phyloP scores from a whole-genome alignment of 1,284 basidiomycete species.

The Ceratobasidium sp. region DNA sequence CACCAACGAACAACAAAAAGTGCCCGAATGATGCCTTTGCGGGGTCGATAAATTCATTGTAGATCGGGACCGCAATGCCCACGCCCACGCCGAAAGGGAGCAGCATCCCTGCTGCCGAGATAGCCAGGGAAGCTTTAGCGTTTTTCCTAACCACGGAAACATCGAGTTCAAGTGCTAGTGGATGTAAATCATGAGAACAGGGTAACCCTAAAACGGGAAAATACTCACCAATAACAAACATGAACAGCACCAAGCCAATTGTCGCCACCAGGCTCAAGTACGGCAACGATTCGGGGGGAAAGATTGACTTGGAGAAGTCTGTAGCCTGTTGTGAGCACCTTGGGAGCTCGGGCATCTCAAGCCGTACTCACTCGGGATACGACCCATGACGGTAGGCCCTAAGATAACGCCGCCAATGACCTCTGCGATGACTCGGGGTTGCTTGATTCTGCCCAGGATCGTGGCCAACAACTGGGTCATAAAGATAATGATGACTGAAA shows the following conservation, averaged over 20 bases:
- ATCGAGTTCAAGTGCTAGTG: conserved; percentile 70
- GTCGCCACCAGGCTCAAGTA: conserved; percentile 86
- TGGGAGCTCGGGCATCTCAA: background rate
- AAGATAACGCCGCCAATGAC: conserved; percentile 87
- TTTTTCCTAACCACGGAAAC: conserved; percentile 69
- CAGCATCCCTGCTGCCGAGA: conserved; percentile 69
- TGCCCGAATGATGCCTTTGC: conserved; percentile 69
- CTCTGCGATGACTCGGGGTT: conserved; percentile 90
- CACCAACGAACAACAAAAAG: conserved; percentile 78
- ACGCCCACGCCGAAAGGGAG: conserved; percentile 77
- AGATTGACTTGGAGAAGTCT: conserved; percentile 76
- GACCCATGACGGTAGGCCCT: conserved; percentile 79
- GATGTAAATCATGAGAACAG: background rate
- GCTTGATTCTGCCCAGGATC: conserved; percentile 74
- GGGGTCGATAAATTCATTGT: conserved; percentile 69
- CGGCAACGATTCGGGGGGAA: conserved; percentile 78
- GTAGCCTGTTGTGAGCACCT: conserved; percentile 74
- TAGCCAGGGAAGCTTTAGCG: conserved; percentile 60
- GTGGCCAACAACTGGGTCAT: conserved; percentile 80
- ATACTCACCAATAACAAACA: conserved; percentile 91
- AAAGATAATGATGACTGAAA: conserved; percentile 75
- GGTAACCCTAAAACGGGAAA: background rate
- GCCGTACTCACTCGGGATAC: conserved; percentile 63
- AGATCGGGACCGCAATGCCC: conserved; percentile 73
- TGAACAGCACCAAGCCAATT: conserved; percentile 90